Conservation (phyloP, 345 rosid genomes). For the Citrus cavaleriei region DNA sequence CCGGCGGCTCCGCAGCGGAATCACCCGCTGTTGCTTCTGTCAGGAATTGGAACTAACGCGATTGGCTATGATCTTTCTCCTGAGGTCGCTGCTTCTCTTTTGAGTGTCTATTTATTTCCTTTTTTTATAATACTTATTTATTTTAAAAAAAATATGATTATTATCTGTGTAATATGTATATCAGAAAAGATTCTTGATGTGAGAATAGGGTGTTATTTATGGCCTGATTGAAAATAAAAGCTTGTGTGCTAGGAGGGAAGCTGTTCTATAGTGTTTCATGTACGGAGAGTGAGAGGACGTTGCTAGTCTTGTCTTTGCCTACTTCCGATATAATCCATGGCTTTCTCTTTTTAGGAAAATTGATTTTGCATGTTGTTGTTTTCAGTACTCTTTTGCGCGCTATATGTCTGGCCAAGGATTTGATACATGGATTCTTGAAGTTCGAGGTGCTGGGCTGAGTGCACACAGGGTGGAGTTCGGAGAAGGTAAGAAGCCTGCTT, state of each 20-base stretch:
- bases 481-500: constrained; percentile 14
- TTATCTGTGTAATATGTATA: neutral
- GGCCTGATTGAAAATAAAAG: neutral
- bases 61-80: constrained; percentile 75
- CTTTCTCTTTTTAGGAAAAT: neutral
- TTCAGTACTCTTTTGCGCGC: constrained; percentile 78
- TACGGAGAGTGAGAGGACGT: neutral
- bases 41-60: constrained; percentile 80
- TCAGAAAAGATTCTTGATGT: neutral
- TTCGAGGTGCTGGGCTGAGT: constrained; percentile 87
- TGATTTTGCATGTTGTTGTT: constrained; percentile 1
- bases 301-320: neutral
- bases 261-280: neutral
- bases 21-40: constrained; percentile 72
- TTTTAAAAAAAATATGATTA: too few species aligned
- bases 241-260: neutral
- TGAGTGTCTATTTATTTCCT: neutral
- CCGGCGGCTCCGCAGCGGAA: constrained; percentile 51
- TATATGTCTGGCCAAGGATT: constrained; percentile 75
- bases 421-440: constrained; percentile 88
- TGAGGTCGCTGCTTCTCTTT: constrained; percentile 30
- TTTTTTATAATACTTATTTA: too few species aligned
- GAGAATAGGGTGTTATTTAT: neutral
- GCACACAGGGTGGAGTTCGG: constrained; percentile 18
- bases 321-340: neutral